Evolutionary conservation across 371 early-diverging fungal species (phyloP).

Genomic region (Phascolomyces articulosus): DNA sequence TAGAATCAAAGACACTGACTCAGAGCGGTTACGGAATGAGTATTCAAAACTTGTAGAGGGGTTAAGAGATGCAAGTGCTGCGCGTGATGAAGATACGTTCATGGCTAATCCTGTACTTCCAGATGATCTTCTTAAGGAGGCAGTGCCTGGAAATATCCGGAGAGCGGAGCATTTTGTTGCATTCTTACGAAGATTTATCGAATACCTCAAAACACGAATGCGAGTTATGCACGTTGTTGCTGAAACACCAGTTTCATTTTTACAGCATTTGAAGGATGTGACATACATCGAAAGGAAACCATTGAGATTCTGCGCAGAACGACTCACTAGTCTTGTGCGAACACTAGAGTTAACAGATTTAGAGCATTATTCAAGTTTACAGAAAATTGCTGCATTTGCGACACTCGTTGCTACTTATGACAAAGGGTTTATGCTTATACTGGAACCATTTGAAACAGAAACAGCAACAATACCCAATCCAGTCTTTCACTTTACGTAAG

Average conservation of each 20-base stretch:
- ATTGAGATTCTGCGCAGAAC: conserved; percentile 92
- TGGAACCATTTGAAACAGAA: conserved; percentile 98
- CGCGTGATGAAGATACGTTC: conserved; percentile 75
- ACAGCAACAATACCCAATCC: conserved; percentile 94
- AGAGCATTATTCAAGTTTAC: conserved; percentile 84
- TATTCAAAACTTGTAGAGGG: conserved; percentile 90
- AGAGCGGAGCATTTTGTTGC: conserved; percentile 98
- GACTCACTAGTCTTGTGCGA: conserved; percentile 87
- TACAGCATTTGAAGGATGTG: conserved; percentile 91
- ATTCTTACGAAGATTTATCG: conserved; percentile 95
- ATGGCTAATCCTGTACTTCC: conserved; percentile 90
- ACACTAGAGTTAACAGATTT: conserved; percentile 92
- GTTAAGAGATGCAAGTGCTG: conserved; percentile 74
- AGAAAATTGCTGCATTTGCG: conserved; percentile 93
- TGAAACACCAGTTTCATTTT: conserved; percentile 93
- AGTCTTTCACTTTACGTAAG: conserved; percentile 85
- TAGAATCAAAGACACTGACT: conserved; percentile 85
- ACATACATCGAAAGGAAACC: conserved; percentile 95
- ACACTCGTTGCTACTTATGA: conserved; percentile 96
- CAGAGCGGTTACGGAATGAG: conserved; percentile 86
- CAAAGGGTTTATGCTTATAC: conserved; percentile 94
- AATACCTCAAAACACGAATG: conserved; percentile 90
- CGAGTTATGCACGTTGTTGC: conserved; percentile 98
- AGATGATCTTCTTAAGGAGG: conserved; percentile 91
- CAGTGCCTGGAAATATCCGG: conserved; percentile 98